Percentiles rank a stretch among this genome's conserved stretches.
Evolutionary conservation across 441 rosid genomes (phyloP).

Genomic region (Flueggea neowawraea): DNA sequence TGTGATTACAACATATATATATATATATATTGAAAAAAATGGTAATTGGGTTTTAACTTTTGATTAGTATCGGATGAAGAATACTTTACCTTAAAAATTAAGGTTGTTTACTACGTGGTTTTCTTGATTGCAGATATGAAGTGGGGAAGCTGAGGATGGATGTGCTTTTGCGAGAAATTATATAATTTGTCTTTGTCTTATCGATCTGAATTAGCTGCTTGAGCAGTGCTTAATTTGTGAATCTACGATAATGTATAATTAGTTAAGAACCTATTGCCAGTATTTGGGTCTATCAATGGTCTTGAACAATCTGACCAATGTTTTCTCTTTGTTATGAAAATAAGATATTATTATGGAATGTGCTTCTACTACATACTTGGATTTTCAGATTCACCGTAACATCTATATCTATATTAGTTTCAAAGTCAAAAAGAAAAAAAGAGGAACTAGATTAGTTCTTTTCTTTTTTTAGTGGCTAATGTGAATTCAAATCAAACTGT

Average conservation of each 20-base stretch:
- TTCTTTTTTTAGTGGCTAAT: no score
- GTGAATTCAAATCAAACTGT: no score
- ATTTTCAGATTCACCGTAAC: neutral
- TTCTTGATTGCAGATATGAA: conserved; percentile 51
- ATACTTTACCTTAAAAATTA: no score
- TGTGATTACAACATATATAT: neutral
- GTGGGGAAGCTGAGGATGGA: conserved; percentile 25
- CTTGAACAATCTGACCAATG: neutral
- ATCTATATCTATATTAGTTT: conserved; percentile 9
- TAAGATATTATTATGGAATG: conserved; percentile 13
- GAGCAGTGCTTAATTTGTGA: neutral
- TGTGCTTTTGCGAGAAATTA: neutral
- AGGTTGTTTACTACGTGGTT: neutral
- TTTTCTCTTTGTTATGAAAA: neutral
- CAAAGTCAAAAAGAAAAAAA: neutral
- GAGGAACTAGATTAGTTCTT: no score
- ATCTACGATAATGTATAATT: no score
- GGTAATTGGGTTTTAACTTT: no score
- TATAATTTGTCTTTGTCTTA: conserved; percentile 6
- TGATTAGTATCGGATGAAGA: no score
- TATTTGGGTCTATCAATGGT: neutral
- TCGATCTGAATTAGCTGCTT: conserved; percentile 2
- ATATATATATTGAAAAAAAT: neutral
- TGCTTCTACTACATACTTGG: neutral
- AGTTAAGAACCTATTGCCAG: no score